Evolutionary conservation across 306 rosid species (phyloP).

Genomic region (Gastrolobium villosum): DNA sequence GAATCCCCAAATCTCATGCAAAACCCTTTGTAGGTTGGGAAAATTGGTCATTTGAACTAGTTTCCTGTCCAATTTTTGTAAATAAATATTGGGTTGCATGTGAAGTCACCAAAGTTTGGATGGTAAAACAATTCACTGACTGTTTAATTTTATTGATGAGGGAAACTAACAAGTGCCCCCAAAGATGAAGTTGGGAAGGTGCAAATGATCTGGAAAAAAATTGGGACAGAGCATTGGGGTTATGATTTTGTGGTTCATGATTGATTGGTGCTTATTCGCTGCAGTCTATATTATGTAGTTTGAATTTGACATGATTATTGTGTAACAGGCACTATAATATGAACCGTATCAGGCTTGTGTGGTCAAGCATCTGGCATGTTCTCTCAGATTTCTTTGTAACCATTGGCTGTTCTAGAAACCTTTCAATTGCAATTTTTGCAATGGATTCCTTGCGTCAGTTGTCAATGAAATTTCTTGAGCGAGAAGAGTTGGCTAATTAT

Average conservation of each 20-base stretch:
- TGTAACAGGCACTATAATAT: conserved; percentile 93
- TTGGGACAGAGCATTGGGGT: conserved; percentile 29
- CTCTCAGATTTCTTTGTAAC: conserved; percentile 98
- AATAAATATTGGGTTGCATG: conserved; percentile 20
- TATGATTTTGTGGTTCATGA: conserved; percentile 36
- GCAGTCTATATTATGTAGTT: conserved; percentile 40
- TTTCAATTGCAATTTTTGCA: conserved; percentile 97
- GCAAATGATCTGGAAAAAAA: conserved; percentile 2
- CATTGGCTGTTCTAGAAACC: conserved; percentile 97
- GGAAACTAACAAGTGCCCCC: conserved; percentile 24
- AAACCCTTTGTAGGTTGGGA: conserved; percentile 23
- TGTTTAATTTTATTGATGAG: conserved; percentile 33
- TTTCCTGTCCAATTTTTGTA: conserved; percentile 23
- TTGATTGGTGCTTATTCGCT: conserved; percentile 22
- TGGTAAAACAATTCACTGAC: conserved; percentile 1
- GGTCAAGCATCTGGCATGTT: conserved; percentile 99
- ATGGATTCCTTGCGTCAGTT: conserved; percentile 99
- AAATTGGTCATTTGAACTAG: conserved; percentile 30
- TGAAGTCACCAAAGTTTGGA: conserved; percentile 17
- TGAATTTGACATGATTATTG: conserved; percentile 56
- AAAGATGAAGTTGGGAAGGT: conserved; percentile 36
- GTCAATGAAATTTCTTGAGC: conserved; percentile 97
- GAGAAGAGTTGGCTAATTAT: conserved; percentile 98
- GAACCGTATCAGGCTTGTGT: conserved; percentile 99
- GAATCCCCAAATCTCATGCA: conserved; percentile 25